Evolutionary conservation across 805 yeast species (phyloP).

Genomic region (Lipomyces mesembrius): DNA sequence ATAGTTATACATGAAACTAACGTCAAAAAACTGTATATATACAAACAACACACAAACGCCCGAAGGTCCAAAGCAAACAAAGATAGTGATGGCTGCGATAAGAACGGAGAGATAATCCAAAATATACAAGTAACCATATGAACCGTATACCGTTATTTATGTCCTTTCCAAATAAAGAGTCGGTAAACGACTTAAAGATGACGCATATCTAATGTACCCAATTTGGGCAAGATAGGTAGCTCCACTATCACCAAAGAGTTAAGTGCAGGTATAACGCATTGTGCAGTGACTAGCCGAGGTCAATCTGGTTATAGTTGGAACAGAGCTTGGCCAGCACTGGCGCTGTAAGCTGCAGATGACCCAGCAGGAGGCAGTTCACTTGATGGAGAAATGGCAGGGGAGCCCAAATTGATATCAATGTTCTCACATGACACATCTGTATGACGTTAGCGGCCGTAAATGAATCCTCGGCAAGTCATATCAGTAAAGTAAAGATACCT

Average conservation of each 20-base stretch:
- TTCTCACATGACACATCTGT: constrained; percentile 25
- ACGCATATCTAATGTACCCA: neutral
- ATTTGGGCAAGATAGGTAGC: neutral
- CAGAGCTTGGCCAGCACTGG: constrained; percentile 11
- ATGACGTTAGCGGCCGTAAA: neutral
- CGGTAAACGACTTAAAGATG: no score
- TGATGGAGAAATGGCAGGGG: neutral
- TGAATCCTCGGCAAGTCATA: neutral
- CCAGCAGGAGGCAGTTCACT: neutral
- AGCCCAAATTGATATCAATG: constrained; percentile 6
- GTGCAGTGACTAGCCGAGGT: neutral
- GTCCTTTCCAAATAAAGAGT: neutral
- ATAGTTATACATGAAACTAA: neutral
- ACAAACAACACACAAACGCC: constrained; percentile 1
- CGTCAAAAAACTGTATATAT: neutral
- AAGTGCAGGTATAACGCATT: neutral
- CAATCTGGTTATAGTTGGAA: constrained; percentile 7
- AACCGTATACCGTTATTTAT: neutral
- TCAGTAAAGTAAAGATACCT: constrained; percentile 9
- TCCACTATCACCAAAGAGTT: neutral
- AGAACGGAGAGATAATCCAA: neutral
- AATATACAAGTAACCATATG: neutral
- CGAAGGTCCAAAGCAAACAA: neutral
- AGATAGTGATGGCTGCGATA: neutral
- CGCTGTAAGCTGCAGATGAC: constrained; percentile 1